Evolutionary conservation across 768 basidiomycete species (phyloP), one percentile per base, ranked within the genome.

Genomic region (Amanita rimosa): DNA sequence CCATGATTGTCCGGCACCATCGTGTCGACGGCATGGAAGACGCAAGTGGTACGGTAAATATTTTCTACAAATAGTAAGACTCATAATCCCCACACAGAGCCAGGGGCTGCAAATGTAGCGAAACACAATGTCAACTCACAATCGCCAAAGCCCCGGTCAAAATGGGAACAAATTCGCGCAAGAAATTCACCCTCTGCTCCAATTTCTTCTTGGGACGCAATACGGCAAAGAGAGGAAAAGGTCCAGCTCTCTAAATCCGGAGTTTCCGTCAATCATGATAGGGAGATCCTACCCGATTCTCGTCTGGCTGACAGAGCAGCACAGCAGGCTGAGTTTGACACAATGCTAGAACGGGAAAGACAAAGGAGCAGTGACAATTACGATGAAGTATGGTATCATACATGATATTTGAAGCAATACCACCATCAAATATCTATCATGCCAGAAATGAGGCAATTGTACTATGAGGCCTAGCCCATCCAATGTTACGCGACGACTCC

Each of bases 111-210:
- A 26, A 16, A 26, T 19, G 34, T 10, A 29, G 8, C 6, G 17
- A 14, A 17, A 14, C 16, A 27, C 21, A n/a, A 6, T 13, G 26
- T 43, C 8, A 46, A 14, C 17, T 47, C 52, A 19, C 16, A 44
- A 43, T 44, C 57, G n/a, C 31, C 58, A 40, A 55, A 52, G 56
- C 49, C 59, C 44, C 51, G 50, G 33, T 74, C 63, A 45, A 75
- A 68, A 52, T 87, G 85, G 85, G 81, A 83, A 29, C 73, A 80
- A 52, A 79, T 87, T 41, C 78, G 83, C 47, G 65, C 67, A 38
- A 73, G 66, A 27, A 81, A 81, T 51, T 53, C 59, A 41, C 66
- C 64, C 13, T 62, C 66, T 16, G 65, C 62, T 26, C 50, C 63
- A 13, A 68, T 61, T 33, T 85, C 85, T 16, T 69, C 81, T 3